A percentile compares a stretch with the other conserved stretches of the same genome.
These are phyloP conservation scores for Alnus glutinosa DNA, from an alignment of 306 rosid genomes.

Conservation along the genomic window DNA sequence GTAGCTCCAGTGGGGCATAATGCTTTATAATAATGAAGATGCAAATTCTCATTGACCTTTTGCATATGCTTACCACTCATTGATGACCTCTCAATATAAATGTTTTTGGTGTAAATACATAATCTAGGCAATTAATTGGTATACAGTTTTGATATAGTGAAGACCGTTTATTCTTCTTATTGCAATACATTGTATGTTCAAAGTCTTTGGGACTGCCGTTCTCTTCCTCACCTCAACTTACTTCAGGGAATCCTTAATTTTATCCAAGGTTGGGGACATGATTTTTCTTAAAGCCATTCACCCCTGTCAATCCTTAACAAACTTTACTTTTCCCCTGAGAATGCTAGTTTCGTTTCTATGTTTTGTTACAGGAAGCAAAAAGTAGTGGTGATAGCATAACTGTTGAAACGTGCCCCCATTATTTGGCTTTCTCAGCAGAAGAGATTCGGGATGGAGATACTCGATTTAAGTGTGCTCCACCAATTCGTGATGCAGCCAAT, in stretches of 20 bases:
- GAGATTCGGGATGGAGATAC: slow-evolving; percentile 81
- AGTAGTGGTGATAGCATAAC: slow-evolving; percentile 70
- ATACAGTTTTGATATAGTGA: too few relatives aligned
- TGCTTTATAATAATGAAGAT: not conserved
- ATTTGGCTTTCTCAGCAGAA: slow-evolving; percentile 80
- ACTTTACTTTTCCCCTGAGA: slow-evolving; percentile 11
- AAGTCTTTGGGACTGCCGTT: not conserved
- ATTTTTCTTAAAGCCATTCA: not conserved
- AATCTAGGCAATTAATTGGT: too few relatives aligned
- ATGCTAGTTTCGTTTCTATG: slow-evolving; percentile 8
- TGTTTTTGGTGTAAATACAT: not conserved
- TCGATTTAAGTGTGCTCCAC: slow-evolving; percentile 93
- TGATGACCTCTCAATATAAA: not conserved
- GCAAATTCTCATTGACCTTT: not conserved
- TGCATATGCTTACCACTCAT: not conserved
- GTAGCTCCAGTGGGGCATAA: not conserved
- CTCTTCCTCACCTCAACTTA: not conserved
- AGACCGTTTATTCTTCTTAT: too few relatives aligned
- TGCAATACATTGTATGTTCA: not conserved
- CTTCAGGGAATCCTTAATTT: not conserved
- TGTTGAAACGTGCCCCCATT: slow-evolving; percentile 92
- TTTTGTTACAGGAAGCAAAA: slow-evolving; percentile 72
- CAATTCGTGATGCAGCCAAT: slow-evolving; percentile 78
- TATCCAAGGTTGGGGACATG: not conserved
- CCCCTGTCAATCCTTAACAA: not conserved